Base-by-base conservation (phyloP, 306 rosid species). In the Acmispon strigosus region DNA sequence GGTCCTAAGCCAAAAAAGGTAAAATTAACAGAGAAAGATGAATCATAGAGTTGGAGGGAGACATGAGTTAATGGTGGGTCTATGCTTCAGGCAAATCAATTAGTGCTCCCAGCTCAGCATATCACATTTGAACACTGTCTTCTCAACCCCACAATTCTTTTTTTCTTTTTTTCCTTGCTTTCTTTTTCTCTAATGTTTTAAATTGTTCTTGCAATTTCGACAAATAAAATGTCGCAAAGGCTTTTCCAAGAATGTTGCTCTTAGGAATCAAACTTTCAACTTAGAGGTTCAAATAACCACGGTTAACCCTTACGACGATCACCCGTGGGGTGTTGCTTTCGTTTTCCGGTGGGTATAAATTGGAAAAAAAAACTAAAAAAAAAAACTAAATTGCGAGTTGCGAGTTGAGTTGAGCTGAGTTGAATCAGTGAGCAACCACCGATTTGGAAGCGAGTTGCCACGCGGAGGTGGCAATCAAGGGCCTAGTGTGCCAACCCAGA, bases 401-500 rank as follows among this genome's bases (percentile, higher is more conserved):
- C n/a, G 13, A 36, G 34, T 17, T 2, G n/a, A n/a, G n/a, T n/a
- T n/a, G 19, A 44, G 43, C 11, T 18, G 68, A 62, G 78, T 59
- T 8, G 77, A 83, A 88, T 92, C 96, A 88, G 71, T 76, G 85
- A 6, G 84, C 71, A 42, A 17, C 59, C 2, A 18, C 70, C 41
- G 83, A 6, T 17, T 74, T 78, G 19, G 12, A 4, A 0, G 69
- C 85, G 62, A 88, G 91, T 79, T 77, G 72, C 99, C 99, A 94
- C 0, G 96, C 99, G 0, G 97, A 94, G 1, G 99, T 87, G 14
- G 96, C 84, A 44, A 94, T 94, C 64, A 94, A 83, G 0, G 99
- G 96, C 32, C 99, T 81, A 5, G 92, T 89, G 54, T 94, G 97
- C 99, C 99, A 91, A 3, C 96, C 96, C 11, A 94, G 70, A 91